Evolutionary conservation across 2,329 filamentous ascomycete genomes (phyloP), one percentile per base, ranked within the genome.

Genomic region (Chrysosporium keratinophilum): DNA sequence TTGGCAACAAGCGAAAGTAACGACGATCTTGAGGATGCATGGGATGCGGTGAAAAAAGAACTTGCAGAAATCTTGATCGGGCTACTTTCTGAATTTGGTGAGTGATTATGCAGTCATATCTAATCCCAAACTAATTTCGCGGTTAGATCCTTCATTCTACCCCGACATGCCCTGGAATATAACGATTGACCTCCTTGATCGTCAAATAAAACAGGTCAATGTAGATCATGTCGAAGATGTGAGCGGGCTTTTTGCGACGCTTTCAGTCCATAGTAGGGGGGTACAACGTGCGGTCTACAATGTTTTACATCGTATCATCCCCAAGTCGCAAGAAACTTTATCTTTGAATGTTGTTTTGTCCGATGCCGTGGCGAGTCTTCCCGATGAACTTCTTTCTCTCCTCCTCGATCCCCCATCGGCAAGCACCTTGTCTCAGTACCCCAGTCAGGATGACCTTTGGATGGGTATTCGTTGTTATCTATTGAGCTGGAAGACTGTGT

Each of bases 401-500:
- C 76, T 97, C 12, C 77, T 94, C 0, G 86, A 94, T 57, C 78
- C 85, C 0, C 87, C 91, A 0, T 83, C 82, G 0, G 74, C 87
- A 2, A 79, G 85, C n/a, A 75, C 76, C 11, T 79, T 88, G 44
- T 75, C 78, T 0, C 81, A 86, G 45, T 78, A 84, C 7, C 74
- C 78, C 35, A 81, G 89, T 19, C 77, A 82, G 4, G 50, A 79
- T 14, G 73, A 66, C 34, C 85, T 90, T 61, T 88, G 88, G 10
- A 73, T 81, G 0, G 65, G 79, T 0, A 75, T 95, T 46, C 81
- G 88, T 50, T 82, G 84, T 9, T 98, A 96, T 63, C 76, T 98
- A 2, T 75, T 95, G 28, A 86, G 88, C 10, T 98, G 93, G 93
- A 81, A 87, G 58, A 76, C 97, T 1, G 78, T 96, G 0, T 97